These are phyloP conservation scores for Malus hybrid DNA, from an alignment of 331 rosid genomes.

Conservation along the genomic window DNA sequence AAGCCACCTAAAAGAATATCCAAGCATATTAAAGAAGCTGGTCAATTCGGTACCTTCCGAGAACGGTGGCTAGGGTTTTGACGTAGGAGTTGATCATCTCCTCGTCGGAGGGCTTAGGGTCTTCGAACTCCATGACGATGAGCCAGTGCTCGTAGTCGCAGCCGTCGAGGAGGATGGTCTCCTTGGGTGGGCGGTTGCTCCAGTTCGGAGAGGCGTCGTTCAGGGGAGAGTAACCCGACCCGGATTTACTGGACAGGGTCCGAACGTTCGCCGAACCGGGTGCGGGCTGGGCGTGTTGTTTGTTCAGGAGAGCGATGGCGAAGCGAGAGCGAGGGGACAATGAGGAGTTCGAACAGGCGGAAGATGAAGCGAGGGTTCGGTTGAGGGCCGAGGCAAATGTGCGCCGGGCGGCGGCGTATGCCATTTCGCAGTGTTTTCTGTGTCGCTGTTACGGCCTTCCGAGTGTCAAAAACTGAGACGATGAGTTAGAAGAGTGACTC, in stretches of 20 bases:
- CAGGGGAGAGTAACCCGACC: constrained; percentile 73
- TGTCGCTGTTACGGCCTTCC: background rate
- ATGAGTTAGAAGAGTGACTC: background rate
- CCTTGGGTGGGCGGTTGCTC: constrained; percentile 92
- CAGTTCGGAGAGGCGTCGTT: constrained; percentile 72
- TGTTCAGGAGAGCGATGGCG: constrained; percentile 29
- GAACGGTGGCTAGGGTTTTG: constrained; percentile 63
- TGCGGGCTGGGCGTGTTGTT: constrained; percentile 16
- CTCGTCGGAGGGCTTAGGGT: constrained; percentile 72
- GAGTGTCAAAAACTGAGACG: background rate
- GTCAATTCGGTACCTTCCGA: constrained; percentile 54
- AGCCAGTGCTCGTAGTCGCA: constrained; percentile 98
- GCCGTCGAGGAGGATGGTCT: constrained; percentile 83
- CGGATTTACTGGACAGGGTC: constrained; percentile 46
- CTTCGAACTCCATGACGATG: constrained; percentile 63
- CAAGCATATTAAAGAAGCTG: background rate
- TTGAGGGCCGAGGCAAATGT: constrained; percentile 29
- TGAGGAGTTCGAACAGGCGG: constrained; percentile 19
- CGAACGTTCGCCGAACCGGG: constrained; percentile 16
- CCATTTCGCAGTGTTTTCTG: constrained; percentile 33
- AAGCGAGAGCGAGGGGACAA: constrained; percentile 36
- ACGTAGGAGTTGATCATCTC: constrained; percentile 71
- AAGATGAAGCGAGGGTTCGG: constrained; percentile 31
- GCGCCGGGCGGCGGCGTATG: constrained; percentile 56
- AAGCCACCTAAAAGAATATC: background rate